Conservation (phyloP, 2,329 filamentous ascomycete genomes). For the Nakataea oryzae region DNA sequence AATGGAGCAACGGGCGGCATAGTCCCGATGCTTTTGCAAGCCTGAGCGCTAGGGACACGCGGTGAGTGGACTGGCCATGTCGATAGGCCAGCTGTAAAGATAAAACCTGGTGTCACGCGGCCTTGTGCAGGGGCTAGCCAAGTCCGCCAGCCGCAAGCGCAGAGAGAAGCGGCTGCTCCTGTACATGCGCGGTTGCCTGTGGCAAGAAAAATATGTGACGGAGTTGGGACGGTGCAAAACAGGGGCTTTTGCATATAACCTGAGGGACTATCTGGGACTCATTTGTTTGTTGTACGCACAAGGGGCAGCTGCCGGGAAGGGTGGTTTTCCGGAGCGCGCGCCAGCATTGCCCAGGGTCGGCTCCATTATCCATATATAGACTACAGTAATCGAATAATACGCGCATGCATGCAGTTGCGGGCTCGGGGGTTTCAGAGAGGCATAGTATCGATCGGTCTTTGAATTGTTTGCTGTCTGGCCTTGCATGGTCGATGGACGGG, state of each 20-base stretch:
- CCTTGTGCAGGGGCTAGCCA: neutral
- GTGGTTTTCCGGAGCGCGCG: neutral
- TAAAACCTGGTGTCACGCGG: neutral
- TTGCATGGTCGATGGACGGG: too few relatives aligned
- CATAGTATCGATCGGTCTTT: too few relatives aligned
- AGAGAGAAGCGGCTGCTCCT: neutral
- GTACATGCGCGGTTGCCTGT: neutral
- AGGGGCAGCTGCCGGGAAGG: neutral
- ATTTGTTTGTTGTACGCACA: neutral
- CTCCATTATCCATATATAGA: neutral
- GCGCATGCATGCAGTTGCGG: neutral
- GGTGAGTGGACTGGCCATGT: neutral
- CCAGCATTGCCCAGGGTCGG: neutral
- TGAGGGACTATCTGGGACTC: neutral
- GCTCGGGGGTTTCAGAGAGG: too few relatives aligned
- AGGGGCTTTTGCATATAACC: neutral
- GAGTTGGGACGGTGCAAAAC: neutral
- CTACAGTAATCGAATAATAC: neutral
- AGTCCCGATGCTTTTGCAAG: constrained; percentile 74
- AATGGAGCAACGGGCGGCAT: constrained; percentile 60
- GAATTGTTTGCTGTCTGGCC: too few relatives aligned
- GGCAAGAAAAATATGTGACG: neutral
- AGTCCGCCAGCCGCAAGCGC: neutral
- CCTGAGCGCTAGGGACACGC: constrained; percentile 46
- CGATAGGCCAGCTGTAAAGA: neutral